These are phyloP conservation scores for Myrmaecium sp. DNA, from an alignment of 2,329 filamentous ascomycete species.

Conservation along the genomic window DNA sequence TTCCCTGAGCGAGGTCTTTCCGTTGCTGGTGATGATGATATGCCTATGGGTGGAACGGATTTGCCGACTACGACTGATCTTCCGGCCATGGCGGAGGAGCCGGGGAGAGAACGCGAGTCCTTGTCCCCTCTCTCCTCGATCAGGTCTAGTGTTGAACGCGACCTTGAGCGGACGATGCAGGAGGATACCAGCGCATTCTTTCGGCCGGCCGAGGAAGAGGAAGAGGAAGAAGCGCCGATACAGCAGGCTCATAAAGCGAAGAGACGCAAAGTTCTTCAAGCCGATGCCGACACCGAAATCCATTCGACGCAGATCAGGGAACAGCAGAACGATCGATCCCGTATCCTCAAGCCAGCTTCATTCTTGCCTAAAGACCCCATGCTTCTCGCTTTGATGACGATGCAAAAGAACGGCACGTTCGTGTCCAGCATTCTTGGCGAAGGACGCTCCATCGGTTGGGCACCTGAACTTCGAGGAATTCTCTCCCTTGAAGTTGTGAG, in stretches of 20 bases:
- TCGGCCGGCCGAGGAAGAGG: constrained; percentile 31
- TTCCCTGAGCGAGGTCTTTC: constrained; percentile 5
- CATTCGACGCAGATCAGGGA: constrained; percentile 64
- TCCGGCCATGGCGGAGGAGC: constrained; percentile 11
- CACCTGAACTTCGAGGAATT: constrained; percentile 81
- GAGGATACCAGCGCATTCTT: constrained; percentile 11
- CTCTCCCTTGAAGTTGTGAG: constrained; percentile 73
- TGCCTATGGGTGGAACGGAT: constrained; percentile 29
- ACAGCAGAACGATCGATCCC: constrained; percentile 70
- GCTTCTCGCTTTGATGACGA: constrained; percentile 71
- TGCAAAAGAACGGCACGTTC: constrained; percentile 83
- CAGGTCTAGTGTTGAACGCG: constrained; percentile 34
- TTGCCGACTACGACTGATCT: constrained; percentile 24
- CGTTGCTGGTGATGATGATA: constrained; percentile 12
- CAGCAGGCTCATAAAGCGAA: constrained; percentile 58
- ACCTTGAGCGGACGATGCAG: constrained; percentile 45
- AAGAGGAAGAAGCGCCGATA: constrained; percentile 29
- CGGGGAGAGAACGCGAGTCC: constrained; percentile 25
- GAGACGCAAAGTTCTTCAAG: constrained; percentile 64
- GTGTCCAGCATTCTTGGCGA: constrained; percentile 75
- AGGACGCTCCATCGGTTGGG: constrained; percentile 63
- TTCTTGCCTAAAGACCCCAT: constrained; percentile 81
- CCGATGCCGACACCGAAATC: constrained; percentile 68
- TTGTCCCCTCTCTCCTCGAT: constrained; percentile 38
- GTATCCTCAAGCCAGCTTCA: constrained; percentile 65